A percentile compares a stretch with the other conserved stretches of the same genome.
phyloP scores from a whole-genome alignment of 2,329 filamentous ascomycete species.

The Huntiella bhutanensis region DNA sequence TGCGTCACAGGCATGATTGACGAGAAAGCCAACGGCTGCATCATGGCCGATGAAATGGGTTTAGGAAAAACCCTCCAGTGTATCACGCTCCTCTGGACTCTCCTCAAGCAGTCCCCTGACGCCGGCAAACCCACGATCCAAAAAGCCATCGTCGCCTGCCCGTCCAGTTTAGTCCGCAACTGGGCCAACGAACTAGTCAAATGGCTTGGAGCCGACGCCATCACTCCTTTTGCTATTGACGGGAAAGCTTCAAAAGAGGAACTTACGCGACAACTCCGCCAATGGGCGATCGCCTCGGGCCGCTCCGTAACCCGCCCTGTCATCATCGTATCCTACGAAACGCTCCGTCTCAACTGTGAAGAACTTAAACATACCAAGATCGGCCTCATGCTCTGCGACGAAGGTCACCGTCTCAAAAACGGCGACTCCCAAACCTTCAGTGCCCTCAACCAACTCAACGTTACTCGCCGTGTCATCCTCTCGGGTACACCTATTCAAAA shows the following conservation, averaged over 20 bases:
- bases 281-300: slow-evolving; percentile 89
- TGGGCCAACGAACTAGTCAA: slow-evolving; percentile 96
- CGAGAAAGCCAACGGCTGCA: slow-evolving; percentile 83
- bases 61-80: slow-evolving; percentile 94
- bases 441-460: slow-evolving; percentile 76
- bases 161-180: slow-evolving; percentile 87
- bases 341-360: slow-evolving; percentile 73
- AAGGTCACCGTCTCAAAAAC: slow-evolving; percentile 92
- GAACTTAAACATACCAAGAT: slow-evolving; percentile 81
- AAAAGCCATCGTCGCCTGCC: slow-evolving; percentile 92
- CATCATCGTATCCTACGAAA: slow-evolving; percentile 96
- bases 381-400: slow-evolving; percentile 82
- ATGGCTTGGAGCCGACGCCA: slow-evolving; percentile 84
- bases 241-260: slow-evolving; percentile 94
- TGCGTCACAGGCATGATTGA: slow-evolving; percentile 94
- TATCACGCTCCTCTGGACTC: slow-evolving; percentile 89
- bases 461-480: slow-evolving; percentile 77
- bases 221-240: slow-evolving; percentile 87
- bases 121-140: slow-evolving; percentile 88
- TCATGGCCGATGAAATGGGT: slow-evolving; percentile 99
- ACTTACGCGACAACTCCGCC: slow-evolving; percentile 69
- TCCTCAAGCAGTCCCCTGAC: slow-evolving; percentile 86
- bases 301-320: slow-evolving; percentile 77
- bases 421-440: slow-evolving; percentile 90
- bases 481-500: slow-evolving; percentile 97